Base-by-base conservation (phyloP, 2,329 filamentous ascomycete genomes). In the Ascochyta rabiei region DNA sequence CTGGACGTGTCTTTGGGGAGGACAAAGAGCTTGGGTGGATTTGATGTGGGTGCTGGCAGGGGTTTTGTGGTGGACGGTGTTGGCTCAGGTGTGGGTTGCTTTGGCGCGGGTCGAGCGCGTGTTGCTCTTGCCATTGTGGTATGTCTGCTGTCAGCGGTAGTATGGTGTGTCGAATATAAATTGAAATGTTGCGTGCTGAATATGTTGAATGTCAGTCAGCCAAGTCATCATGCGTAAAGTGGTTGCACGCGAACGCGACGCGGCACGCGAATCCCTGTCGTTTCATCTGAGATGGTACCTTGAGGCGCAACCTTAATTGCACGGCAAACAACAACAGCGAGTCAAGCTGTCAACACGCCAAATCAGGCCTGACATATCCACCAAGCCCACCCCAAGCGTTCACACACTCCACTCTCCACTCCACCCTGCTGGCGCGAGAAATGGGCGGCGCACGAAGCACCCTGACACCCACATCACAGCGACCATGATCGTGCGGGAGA, bases 21-120 rank as follows among this genome's bases (percentile, higher is more conserved):
- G 13, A 88, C 78, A 62, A 87, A 84, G 8, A 85, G 75, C 59
- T 81, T 84, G 3, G 79, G 79, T 12, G 79, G 79, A 54, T 77
- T 77, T 2, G 67, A 48, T 39, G 72, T 74, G 58, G 68, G 72
- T 23, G 73, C 57, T 13, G 72, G 70, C 3, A 81, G 69, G 19
- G 67, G 54, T 53, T 67, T 72, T 26, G 54, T 44, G 16, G 60
- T 59, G 10, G 62, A 63, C 1, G 61, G 28, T 28, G 57, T 33
- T 26, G 62, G 56, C 46, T 72, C 71, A 35, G 70, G 63, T 5
- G 63, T 61, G 23, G 63, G 45, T 40, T 56, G 56, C 39, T 53
- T 56, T 31, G 42, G 56, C 2, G 63, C 43, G 10, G 70, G 65
- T 62, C 74, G 74, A 7, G 73, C 71, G 53, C 73, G 71, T 43